Evolutionary conservation across 257 asterid genomes (phyloP).

Genomic region (Solanum dulcamara): DNA sequence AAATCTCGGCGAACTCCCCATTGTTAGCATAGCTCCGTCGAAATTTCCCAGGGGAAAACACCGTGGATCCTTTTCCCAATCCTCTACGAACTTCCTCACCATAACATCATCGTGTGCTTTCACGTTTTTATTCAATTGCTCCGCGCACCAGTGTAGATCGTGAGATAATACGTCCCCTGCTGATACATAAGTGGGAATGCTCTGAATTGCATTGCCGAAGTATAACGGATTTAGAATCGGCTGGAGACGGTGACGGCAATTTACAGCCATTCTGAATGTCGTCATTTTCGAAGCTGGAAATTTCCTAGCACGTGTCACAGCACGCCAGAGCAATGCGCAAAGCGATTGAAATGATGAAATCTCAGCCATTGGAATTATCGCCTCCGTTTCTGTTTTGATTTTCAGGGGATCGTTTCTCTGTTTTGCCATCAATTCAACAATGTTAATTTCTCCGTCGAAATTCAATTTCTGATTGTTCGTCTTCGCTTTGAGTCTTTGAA

Average conservation of each 20-base stretch:
- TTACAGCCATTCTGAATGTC: conserved; percentile 53
- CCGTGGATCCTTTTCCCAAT: conserved; percentile 35
- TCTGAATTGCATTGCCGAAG: conserved; percentile 30
- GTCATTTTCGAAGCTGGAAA: conserved; percentile 28
- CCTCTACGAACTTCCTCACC: conserved; percentile 18
- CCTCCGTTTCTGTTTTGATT: conserved; percentile 2
- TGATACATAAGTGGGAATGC: conserved; percentile 17
- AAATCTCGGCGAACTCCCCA: conserved; percentile 39
- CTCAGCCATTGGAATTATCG: conserved; percentile 10
- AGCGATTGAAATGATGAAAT: conserved; percentile 59
- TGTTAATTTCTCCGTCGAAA: conserved; percentile 16
- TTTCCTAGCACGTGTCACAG: conserved; percentile 41
- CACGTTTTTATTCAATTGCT: conserved; percentile 21
- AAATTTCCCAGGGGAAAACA: conserved; percentile 54
- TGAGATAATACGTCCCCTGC: conserved; percentile 21
- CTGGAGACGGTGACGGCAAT: conserved; percentile 51
- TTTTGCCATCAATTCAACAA: conserved; percentile 54
- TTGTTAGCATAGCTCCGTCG: conserved; percentile 41
- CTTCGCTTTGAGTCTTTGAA: conserved; percentile 39
- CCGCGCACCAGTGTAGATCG: conserved; percentile 32
- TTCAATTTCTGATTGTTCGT: conserved; percentile 25
- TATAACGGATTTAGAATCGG: conserved; percentile 41
- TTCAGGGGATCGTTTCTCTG: conserved; percentile 36
- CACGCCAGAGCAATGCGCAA: conserved; percentile 46
- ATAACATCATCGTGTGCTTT: conserved; percentile 2